Conservation (phyloP, 805 yeast genomes). For the Metschnikowia hibisci region DNA sequence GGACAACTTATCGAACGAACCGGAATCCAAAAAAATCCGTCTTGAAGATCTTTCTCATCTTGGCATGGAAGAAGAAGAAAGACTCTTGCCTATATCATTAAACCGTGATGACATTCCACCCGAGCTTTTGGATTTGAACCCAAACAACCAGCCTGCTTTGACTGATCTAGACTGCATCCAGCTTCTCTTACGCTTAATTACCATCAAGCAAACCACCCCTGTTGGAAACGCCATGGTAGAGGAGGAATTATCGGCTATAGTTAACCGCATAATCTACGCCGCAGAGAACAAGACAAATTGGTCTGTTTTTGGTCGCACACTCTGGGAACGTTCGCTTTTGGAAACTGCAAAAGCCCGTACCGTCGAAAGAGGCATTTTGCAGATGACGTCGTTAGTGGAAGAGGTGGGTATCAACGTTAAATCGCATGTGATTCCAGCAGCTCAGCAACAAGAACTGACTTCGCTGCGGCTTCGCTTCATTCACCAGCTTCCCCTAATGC, state of each 20-base stretch:
- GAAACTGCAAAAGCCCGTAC: slow-evolving; percentile 82
- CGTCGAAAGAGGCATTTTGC: slow-evolving; percentile 89
- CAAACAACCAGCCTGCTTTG: slow-evolving; percentile 76
- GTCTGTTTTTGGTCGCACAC: slow-evolving; percentile 71
- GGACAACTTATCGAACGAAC: slow-evolving; percentile 17
- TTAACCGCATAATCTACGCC: slow-evolving; percentile 63
- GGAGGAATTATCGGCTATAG: slow-evolving; percentile 78
- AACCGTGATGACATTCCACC: slow-evolving; percentile 62
- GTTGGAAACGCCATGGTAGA: slow-evolving; percentile 64
- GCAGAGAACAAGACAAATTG: slow-evolving; percentile 52
- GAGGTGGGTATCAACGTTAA: slow-evolving; percentile 71
- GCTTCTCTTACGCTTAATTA: slow-evolving; percentile 61
- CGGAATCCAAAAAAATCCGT: slow-evolving; percentile 37
- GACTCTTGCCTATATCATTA: slow-evolving; percentile 58
- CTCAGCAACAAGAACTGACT: slow-evolving; percentile 27
- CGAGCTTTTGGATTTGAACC: slow-evolving; percentile 54
- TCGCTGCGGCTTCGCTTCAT: slow-evolving; percentile 61
- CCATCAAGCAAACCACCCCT: slow-evolving; percentile 68
- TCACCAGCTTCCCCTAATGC: slow-evolving; percentile 70
- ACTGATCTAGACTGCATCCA: slow-evolving; percentile 71
- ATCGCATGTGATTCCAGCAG: slow-evolving; percentile 50
- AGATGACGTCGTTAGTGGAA: slow-evolving; percentile 87
- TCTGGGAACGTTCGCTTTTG: slow-evolving; percentile 85
- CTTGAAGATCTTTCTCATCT: slow-evolving; percentile 31
- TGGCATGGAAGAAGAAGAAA: slow-evolving; percentile 25